Conservation (phyloP, 2,329 filamentous ascomycete genomes). For the Zalaria obscura region DNA sequence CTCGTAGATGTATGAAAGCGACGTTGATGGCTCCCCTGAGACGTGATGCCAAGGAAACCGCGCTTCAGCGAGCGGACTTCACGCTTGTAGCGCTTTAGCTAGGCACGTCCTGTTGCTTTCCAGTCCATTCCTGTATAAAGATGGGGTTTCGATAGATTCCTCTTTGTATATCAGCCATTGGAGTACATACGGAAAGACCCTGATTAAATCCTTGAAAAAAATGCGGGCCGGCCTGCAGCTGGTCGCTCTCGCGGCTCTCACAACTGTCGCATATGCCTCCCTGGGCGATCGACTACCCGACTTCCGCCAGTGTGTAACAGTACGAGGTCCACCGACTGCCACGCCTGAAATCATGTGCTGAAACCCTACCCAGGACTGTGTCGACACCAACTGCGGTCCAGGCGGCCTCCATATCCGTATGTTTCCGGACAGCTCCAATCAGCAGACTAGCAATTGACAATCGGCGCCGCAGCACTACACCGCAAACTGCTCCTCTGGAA, state of each 20-base stretch:
- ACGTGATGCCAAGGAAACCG: too few relatives aligned
- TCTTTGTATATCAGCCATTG: too few relatives aligned
- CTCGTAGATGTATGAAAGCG: too few relatives aligned
- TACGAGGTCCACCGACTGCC: slow-evolving; percentile 25
- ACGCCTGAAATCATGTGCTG: slow-evolving; percentile 7
- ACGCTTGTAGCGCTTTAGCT: too few relatives aligned
- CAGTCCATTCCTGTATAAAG: too few relatives aligned
- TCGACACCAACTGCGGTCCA: slow-evolving; percentile 61
- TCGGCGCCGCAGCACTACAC: slow-evolving; percentile 49
- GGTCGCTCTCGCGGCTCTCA: slow-evolving; percentile 3
- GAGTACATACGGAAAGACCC: too few relatives aligned
- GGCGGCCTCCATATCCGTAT: slow-evolving; percentile 58
- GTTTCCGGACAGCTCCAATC: slow-evolving; percentile 17
- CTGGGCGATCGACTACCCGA: slow-evolving; percentile 74
- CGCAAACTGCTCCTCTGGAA: slow-evolving; percentile 83
- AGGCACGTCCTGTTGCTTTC: too few relatives aligned
- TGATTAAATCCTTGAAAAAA: too few relatives aligned
- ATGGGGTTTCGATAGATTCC: too few relatives aligned
- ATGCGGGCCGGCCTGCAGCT: background rate
- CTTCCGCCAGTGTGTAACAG: slow-evolving; percentile 75
- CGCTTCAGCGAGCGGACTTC: too few relatives aligned
- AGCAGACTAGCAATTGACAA: slow-evolving; percentile 1
- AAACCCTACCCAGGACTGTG: slow-evolving; percentile 50
- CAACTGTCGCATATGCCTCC: slow-evolving; percentile 44
- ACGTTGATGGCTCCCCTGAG: too few relatives aligned